These are phyloP conservation scores for Colletotrichum chlorophyti DNA, from an alignment of 2,329 filamentous ascomycete species.

Conservation along the genomic window DNA sequence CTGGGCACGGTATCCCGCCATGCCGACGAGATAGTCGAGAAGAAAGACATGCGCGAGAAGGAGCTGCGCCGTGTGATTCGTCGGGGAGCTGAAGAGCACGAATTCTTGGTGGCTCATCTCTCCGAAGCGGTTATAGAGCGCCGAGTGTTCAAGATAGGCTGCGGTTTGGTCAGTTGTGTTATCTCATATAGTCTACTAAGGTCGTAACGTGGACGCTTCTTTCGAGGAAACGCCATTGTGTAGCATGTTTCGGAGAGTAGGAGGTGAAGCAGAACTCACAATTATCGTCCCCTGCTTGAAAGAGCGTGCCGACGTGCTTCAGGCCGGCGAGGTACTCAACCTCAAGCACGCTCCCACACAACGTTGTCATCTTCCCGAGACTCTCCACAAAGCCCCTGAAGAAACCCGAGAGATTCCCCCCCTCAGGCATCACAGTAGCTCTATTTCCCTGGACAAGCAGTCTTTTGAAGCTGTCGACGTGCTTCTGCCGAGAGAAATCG, in stretches of 20 bases:
- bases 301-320: constrained; percentile 36
- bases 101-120: constrained; percentile 40
- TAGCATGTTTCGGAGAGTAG: no score
- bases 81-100: constrained; percentile 36
- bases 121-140: constrained; percentile 38
- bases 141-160: constrained; percentile 35
- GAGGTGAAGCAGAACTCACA: constrained; percentile 34
- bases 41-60: constrained; percentile 46
- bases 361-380: constrained; percentile 5
- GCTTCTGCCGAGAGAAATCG: constrained; percentile 34
- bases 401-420: no score
- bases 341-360: constrained; percentile 41
- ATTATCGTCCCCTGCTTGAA: constrained; percentile 34
- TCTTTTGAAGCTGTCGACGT: constrained; percentile 35
- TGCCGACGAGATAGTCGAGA: constrained; percentile 36
- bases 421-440: no score
- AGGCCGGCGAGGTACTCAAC: constrained; percentile 38
- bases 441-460: no score
- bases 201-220: no score
- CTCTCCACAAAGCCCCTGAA: no score
- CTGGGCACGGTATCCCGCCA: background rate
- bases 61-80: constrained; percentile 40
- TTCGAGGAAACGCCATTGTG: no score
- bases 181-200: background rate
- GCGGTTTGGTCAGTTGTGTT: background rate